A percentile compares a stretch with the other conserved stretches of the same genome.
phyloP scores from a whole-genome alignment of 345 rosid species.

The Isatis tinctoria region DNA sequence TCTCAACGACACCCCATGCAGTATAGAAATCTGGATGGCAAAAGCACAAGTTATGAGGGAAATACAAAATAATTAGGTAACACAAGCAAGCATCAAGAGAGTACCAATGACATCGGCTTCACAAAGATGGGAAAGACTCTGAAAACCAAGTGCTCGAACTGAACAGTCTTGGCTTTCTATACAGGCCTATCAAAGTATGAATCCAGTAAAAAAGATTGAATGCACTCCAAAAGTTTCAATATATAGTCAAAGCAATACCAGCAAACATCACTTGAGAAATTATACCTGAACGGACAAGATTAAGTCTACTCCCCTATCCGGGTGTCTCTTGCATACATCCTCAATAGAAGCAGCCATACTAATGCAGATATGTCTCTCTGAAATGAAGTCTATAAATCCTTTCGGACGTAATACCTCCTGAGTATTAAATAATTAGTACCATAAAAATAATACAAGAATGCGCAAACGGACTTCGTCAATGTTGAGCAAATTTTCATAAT shows the following conservation, averaged over 20 bases:
- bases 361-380: slow-evolving; percentile 61
- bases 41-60: slow-evolving; percentile 20
- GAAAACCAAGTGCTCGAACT: slow-evolving; percentile 81
- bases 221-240: slow-evolving; percentile 12
- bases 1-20: slow-evolving; percentile 83
- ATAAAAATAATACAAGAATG: background rate
- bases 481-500: background rate
- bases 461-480: background rate
- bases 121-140: slow-evolving; percentile 90
- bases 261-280: slow-evolving; percentile 22
- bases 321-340: slow-evolving; percentile 76
- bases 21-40: slow-evolving; percentile 78
- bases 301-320: slow-evolving; percentile 98
- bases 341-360: slow-evolving; percentile 77
- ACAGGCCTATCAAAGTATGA: slow-evolving; percentile 62
- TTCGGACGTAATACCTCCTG: slow-evolving; percentile 70
- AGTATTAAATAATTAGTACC: slow-evolving; percentile 22
- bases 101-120: slow-evolving; percentile 97
- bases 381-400: slow-evolving; percentile 47
- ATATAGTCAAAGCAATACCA: slow-evolving; percentile 9
- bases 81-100: slow-evolving; percentile 22
- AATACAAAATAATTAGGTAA: background rate
- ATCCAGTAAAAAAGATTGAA: slow-evolving; percentile 3
- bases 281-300: slow-evolving; percentile 93
- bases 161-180: slow-evolving; percentile 68